A percentile compares a stretch with the other conserved stretches of the same genome.
These are phyloP conservation scores for Phaeosphaeria sp. DNA, from an alignment of 2,329 filamentous ascomycete species.

Conservation along the genomic window DNA sequence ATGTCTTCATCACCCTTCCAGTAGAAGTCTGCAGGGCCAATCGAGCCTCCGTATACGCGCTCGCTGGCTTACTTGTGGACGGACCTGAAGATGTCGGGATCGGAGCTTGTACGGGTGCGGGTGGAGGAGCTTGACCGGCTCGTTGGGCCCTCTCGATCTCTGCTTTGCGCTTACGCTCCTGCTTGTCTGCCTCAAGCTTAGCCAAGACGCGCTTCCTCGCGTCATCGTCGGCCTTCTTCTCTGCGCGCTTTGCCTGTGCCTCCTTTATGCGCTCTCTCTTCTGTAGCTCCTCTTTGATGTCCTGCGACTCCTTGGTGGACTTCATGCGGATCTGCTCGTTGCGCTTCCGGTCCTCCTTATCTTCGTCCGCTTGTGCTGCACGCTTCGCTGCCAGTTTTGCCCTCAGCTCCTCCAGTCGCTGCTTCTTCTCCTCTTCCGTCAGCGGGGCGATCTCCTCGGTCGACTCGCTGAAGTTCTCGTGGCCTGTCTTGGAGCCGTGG, in stretches of 20 bases:
- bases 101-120: conserved; percentile 56
- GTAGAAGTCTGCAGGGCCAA: conserved; percentile 78
- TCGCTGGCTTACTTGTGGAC: conserved; percentile 66
- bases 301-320: conserved; percentile 85
- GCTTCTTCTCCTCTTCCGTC: conserved; percentile 88
- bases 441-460: conserved; percentile 90
- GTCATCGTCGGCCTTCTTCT: conserved; percentile 84
- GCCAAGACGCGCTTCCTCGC: conserved; percentile 90
- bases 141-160: conserved; percentile 84
- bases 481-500: conserved; percentile 88
- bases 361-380: conserved; percentile 69
- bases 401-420: conserved; percentile 76
- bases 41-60: conserved; percentile 79
- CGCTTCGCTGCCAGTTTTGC: conserved; percentile 75
- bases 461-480: conserved; percentile 90
- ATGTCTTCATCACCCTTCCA: conserved; percentile 84
- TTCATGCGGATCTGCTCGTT: conserved; percentile 89
- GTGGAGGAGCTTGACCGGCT: conserved; percentile 70
- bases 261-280: conserved; percentile 93
- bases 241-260: conserved; percentile 81
- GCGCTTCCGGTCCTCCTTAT: conserved; percentile 81
- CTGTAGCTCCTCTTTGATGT: conserved; percentile 85
- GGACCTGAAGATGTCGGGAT: conserved; percentile 56
- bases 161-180: conserved; percentile 82
- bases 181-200: conserved; percentile 94